Base-by-base conservation (phyloP, 257 asterid genomes). In the Solanum clarkiae region DNA sequence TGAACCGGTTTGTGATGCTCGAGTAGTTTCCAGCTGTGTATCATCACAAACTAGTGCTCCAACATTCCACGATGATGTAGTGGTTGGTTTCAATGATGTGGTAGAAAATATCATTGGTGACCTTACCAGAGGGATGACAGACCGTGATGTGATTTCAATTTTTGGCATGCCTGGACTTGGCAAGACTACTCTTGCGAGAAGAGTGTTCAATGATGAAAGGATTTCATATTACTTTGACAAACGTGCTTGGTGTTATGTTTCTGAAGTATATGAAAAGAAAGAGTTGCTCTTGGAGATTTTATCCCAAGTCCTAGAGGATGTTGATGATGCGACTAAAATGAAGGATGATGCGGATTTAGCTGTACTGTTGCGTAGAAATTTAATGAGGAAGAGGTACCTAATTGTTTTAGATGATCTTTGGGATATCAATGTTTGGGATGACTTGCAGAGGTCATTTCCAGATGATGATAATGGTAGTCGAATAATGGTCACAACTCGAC, bases 101-200 rank as follows among this genome's bases (percentile, higher is more conserved):
- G 69, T 10, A 45, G 80, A 80, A n/a, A 15, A n/a, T 18, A 59
- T 57, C 66, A 36, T 55, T 11, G 71, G 26, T 22, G 45, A 45
- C 20, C 83, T 79, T 79, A 29, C 45, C 45, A 49, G 56, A 24
- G 87, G 87, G n/a, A 16, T 12, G 7, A n/a, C 0, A 4, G 36
- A 68, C 17, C 70, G 24, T 53, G 66, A 85, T 20, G 40, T 85
- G 6, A n/a, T 80, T 44, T 51, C 85, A 20, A 80, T 85, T 51
- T 45, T 81, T 44, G 88, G 85, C 32, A 81, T 81, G 82, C 16
- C 85, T n/a, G 88, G 88, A 44, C 80, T 85, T 49, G 87, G 87
- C 65, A 85, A 80, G 71, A 85, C 87, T 1, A 85, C 87, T 66
- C 22, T 85, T 45, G 87, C 87, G 5, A 85, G 44, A 12, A 16